Percentiles rank a stretch among this genome's conserved stretches.
These are phyloP conservation scores for Fusarium coffeatum DNA, from an alignment of 2,329 filamentous ascomycete species.

Conservation along the genomic window DNA sequence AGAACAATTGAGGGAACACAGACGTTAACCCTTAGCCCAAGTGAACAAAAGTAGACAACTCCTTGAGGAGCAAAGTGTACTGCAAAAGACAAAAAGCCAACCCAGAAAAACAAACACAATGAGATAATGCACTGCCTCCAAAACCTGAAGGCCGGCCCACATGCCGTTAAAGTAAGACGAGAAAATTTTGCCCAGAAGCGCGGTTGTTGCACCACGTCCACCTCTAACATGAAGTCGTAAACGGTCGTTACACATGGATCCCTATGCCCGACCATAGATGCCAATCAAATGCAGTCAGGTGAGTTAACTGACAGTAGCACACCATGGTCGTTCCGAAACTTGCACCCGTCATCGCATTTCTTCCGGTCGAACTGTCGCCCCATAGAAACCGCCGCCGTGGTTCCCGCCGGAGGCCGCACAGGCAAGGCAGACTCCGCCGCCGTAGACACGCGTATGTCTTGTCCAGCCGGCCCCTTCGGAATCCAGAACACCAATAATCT, in stretches of 20 bases:
- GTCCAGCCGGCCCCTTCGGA: slow-evolving; percentile 64
- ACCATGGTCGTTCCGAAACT: slow-evolving; percentile 2
- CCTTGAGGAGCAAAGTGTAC: slow-evolving; percentile 39
- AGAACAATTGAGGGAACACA: slow-evolving; percentile 28
- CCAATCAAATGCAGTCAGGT: slow-evolving; percentile 8
- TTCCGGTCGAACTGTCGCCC: slow-evolving; percentile 64
- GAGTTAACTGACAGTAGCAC: slow-evolving; percentile 17
- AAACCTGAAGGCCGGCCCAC: slow-evolving; percentile 4
- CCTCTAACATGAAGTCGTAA: slow-evolving; percentile 42
- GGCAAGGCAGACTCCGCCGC: slow-evolving; percentile 67
- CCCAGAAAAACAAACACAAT: slow-evolving; percentile 1
- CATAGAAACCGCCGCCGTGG: slow-evolving; percentile 64
- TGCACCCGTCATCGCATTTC: slow-evolving; percentile 57
- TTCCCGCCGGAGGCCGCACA: slow-evolving; percentile 61
- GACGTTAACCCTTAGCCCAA: slow-evolving; percentile 22
- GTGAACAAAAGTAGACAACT: slow-evolving; percentile 23
- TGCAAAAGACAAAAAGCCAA: slow-evolving; percentile 14
- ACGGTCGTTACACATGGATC: slow-evolving; percentile 37
- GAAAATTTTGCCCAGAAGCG: slow-evolving; percentile 32
- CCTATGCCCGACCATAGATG: slow-evolving; percentile 7
- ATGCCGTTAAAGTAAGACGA: slow-evolving; percentile 22
- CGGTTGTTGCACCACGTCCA: slow-evolving; percentile 30
- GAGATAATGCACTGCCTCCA: slow-evolving; percentile 15
- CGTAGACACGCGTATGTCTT: slow-evolving; percentile 69
- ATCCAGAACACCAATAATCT: slow-evolving; percentile 63